Base-by-base conservation (phyloP, 768 basidiomycete species). In the Basidioascus undulatus region DNA sequence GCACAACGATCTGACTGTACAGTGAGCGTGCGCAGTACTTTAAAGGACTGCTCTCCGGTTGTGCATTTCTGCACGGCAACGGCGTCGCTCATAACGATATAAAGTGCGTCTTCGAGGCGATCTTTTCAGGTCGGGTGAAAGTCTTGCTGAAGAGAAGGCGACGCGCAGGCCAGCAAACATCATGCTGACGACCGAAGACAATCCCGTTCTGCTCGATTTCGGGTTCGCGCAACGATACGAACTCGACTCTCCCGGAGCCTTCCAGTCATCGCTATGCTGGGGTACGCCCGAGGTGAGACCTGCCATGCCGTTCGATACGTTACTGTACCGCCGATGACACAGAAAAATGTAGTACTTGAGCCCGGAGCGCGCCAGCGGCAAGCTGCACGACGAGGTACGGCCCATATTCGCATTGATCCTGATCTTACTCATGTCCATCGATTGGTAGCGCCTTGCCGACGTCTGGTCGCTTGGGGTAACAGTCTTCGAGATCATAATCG, bases 71-170 rank as follows among this genome's bases (percentile, higher is more conserved):
- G 4, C 84, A 89, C 57, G 64, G 64, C 39, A 39, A 38, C 23
- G 79, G 81, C 37, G 73, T 83, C 30, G 78, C 81, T 0, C 84
- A 87, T 56, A 89, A 87, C 55, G 84, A 89, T 53, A 82, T 89
- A 65, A 89, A 87, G 78, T 83, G 52, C 24, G 74, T 60, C 6
- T 19, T 15, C 27, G n/a, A 26, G 6, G 15, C 6, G 9, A 11
- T 15, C 11, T 25, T 37, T 21, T 16, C 6, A 13, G 6, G 6
- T 21, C 32, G 25, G 6, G 10, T 37, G n/a, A 8, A n/a, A 32
- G 6, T 8, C 9, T 7, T 35, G 40, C 8, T 6, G 20, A 6
- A 35, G 19, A 34, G 12, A 31, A 6, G 32, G 21, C 24, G 20
- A 35, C 32, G 11, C 18, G 8, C 47, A 87, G 82, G 51, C 84